Percentiles rank a stretch among this genome's conserved stretches.
Evolutionary conservation across 2,329 filamentous ascomycete species (phyloP).

Genomic region (Alternaria arborescens): DNA sequence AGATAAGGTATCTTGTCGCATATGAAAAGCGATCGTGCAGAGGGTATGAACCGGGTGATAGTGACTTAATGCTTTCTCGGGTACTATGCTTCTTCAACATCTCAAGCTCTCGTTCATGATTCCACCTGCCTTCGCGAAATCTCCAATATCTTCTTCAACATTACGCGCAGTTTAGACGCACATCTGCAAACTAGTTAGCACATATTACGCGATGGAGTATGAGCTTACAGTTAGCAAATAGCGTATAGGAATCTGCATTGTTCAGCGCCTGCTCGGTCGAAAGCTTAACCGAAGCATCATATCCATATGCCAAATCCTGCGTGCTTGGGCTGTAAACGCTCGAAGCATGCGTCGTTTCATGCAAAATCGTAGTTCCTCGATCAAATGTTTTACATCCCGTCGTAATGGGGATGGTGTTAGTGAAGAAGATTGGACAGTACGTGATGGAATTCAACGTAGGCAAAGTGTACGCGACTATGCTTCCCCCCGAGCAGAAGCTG

Average conservation of each 20-base stretch:
- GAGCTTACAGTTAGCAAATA: slow-evolving; percentile 60
- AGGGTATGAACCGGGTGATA: too few relatives aligned
- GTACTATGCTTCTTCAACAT: too few relatives aligned
- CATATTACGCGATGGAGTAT: neutral
- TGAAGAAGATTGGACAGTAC: neutral
- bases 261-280: slow-evolving; percentile 61
- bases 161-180: neutral
- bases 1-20: too few relatives aligned
- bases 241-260: slow-evolving; percentile 71
- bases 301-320: slow-evolving; percentile 66
- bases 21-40: too few relatives aligned
- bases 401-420: neutral
- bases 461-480: neutral
- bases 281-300: slow-evolving; percentile 58
- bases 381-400: slow-evolving; percentile 68
- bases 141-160: neutral
- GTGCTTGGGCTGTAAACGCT: slow-evolving; percentile 64
- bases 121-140: accelerated
- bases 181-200: neutral
- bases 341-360: slow-evolving; percentile 71
- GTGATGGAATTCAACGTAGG: neutral
- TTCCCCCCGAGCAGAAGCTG: neutral
- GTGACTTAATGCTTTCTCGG: too few relatives aligned
- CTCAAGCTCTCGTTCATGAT: neutral
- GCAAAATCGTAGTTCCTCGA: slow-evolving; percentile 70